A percentile compares a stretch with the other conserved stretches of the same genome.
Evolutionary conservation across 2,329 filamentous ascomycete genomes (phyloP).

Genomic region (Leptographium procerum): DNA sequence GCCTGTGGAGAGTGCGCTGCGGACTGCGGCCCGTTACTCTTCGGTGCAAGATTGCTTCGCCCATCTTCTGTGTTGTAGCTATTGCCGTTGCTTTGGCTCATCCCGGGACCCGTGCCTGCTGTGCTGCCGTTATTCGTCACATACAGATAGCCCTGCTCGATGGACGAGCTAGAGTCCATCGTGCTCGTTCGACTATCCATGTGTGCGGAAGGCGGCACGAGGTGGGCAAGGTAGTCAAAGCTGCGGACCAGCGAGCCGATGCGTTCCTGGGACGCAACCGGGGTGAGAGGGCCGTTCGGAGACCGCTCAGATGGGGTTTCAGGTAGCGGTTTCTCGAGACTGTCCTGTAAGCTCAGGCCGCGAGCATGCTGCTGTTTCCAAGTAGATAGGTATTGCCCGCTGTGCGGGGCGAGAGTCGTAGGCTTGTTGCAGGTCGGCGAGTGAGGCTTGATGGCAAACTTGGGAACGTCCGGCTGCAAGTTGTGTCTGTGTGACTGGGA

Average conservation of each 20-base stretch:
- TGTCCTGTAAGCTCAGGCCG: conserved; percentile 42
- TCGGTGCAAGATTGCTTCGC: conserved; percentile 37
- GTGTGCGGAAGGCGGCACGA: conserved; percentile 18
- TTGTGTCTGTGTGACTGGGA: conserved; percentile 20
- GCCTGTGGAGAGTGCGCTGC: conserved; percentile 45
- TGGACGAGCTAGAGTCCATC: conserved; percentile 36
- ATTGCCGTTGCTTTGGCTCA: conserved; percentile 33
- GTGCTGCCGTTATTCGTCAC: not conserved
- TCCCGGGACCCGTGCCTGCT: conserved; percentile 21
- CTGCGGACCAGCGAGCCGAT: conserved; percentile 2
- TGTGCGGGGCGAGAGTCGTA: conserved; percentile 18
- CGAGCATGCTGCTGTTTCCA: conserved; percentile 35
- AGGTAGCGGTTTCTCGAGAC: conserved; percentile 46
- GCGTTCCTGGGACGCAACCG: conserved; percentile 14
- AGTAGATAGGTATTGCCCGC: conserved; percentile 8
- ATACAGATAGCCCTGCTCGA: conserved; percentile 19
- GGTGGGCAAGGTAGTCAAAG: conserved; percentile 13
- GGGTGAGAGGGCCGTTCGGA: conserved; percentile 22
- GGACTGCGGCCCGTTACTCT: conserved; percentile 42
- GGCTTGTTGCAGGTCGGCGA: conserved; percentile 16
- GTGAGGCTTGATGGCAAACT: conserved; percentile 23
- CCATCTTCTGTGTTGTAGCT: conserved; percentile 35
- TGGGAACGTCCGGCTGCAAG: conserved; percentile 6
- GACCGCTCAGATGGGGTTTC: conserved; percentile 29
- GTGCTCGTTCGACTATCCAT: conserved; percentile 32